phyloP scores from a whole-genome alignment of 495 filamentous ascomycete species.

The Hamigera avellanea region DNA sequence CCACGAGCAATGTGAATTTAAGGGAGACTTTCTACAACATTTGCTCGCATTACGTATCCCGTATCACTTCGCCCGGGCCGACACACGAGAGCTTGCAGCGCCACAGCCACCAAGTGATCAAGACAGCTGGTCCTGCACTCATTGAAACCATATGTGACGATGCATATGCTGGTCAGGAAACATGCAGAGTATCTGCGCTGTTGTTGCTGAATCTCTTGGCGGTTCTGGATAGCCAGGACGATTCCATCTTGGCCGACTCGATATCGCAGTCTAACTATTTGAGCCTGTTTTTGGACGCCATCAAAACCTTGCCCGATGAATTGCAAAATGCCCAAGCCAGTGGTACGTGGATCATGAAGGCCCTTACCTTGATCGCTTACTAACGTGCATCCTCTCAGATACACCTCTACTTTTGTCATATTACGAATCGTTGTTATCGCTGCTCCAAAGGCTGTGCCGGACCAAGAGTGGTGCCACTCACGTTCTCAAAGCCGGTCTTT shows the following conservation, averaged over 20 bases:
- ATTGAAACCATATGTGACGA: conserved; percentile 88
- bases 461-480: conserved; percentile 67
- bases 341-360: conserved; percentile 25
- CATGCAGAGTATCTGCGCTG: conserved; percentile 71
- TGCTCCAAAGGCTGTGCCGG: conserved; percentile 77
- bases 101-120: conserved; percentile 65
- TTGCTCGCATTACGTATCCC: conserved; percentile 70
- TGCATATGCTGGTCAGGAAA: conserved; percentile 71
- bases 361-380: conserved; percentile 5
- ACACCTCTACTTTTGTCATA: conserved; percentile 45
- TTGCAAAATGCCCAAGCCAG: conserved; percentile 37
- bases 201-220: conserved; percentile 64
- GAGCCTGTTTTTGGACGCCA: conserved; percentile 72
- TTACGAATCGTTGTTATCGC: conserved; percentile 63
- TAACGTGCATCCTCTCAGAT: conserved; percentile 22
- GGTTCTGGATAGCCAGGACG: conserved; percentile 50
- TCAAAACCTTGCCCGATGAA: conserved; percentile 60
- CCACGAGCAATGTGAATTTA: conserved; percentile 54
- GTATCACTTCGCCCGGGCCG: conserved; percentile 43
- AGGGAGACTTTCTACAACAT: conserved; percentile 80
- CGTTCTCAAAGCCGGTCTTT: conserved; percentile 80
- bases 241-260: conserved; percentile 62
- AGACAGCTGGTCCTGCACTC: conserved; percentile 61
- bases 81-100: conserved; percentile 32
- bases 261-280: conserved; percentile 83